Conservation (phyloP, 306 rosid genomes). For the Rosa chinensis region DNA sequence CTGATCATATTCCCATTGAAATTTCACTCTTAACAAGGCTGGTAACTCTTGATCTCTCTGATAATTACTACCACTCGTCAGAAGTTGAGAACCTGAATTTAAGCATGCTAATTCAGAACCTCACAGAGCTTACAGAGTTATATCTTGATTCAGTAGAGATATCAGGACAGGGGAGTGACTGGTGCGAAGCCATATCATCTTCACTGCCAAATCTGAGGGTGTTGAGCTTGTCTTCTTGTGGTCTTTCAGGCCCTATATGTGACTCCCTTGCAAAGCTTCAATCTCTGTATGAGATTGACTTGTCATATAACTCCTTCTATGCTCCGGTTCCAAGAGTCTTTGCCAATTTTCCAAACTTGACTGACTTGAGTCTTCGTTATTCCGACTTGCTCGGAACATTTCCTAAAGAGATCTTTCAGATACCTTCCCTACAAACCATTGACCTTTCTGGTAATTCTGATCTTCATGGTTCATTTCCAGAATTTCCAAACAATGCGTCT, state of each 20-base stretch:
- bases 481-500: not conserved
- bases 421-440: constrained; percentile 11
- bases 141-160: not conserved
- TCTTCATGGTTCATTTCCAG: constrained; percentile 21
- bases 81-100: no score
- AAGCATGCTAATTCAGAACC: not conserved
- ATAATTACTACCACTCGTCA: no score
- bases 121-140: not conserved
- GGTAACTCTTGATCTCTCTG: no score
- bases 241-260: not conserved
- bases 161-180: no score
- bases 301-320: not conserved
- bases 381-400: constrained; percentile 2
- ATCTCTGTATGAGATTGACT: not conserved
- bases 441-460: not conserved
- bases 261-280: not conserved
- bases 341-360: constrained; percentile 19
- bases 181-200: not conserved
- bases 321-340: constrained; percentile 12
- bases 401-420: constrained; percentile 25
- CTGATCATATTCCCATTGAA: not conserved
- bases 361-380: not conserved
- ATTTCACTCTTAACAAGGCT: no score
- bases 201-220: not conserved
- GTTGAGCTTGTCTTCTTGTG: not conserved